Evolutionary conservation across 257 asterid species (phyloP).

Genomic region (Gentiana dahurica): DNA sequence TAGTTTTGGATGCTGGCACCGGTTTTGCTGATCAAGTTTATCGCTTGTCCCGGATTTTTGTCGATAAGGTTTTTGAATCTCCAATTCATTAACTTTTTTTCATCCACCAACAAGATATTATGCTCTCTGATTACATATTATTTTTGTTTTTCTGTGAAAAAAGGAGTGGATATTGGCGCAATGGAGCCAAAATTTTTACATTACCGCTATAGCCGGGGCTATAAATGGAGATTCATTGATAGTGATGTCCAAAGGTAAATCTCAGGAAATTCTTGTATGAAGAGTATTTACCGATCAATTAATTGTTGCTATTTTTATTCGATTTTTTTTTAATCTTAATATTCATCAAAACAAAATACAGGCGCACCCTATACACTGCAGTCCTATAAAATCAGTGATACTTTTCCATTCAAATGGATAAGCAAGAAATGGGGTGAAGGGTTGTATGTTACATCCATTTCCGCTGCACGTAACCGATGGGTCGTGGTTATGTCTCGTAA

Average conservation of each 20-base stretch:
- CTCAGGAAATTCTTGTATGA: neutral
- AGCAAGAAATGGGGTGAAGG: constrained; percentile 92
- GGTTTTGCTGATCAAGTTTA: constrained; percentile 59
- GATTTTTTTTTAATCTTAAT: constrained; percentile 8
- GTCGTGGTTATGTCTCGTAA: constrained; percentile 84
- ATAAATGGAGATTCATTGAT: constrained; percentile 67
- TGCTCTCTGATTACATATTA: neutral
- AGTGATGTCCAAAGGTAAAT: constrained; percentile 76
- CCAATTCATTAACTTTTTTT: neutral
- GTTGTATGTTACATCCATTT: constrained; percentile 73
- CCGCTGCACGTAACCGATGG: constrained; percentile 79
- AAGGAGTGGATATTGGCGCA: constrained; percentile 90
- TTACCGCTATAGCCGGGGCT: constrained; percentile 81
- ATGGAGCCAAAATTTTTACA: constrained; percentile 73
- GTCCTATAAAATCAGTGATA: constrained; percentile 77
- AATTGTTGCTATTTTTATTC: neutral
- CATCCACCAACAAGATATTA: no score
- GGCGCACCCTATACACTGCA: constrained; percentile 71
- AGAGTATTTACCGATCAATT: neutral
- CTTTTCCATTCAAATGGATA: constrained; percentile 93
- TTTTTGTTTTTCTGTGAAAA: constrained; percentile 9
- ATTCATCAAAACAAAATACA: constrained; percentile 13
- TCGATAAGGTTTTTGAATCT: constrained; percentile 46
- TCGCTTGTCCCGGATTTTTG: constrained; percentile 50
- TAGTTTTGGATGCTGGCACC: constrained; percentile 89